Percentiles rank a stretch among this genome's conserved stretches.
Evolutionary conservation across 129 eudicot species (phyloP).

Genomic region (Helianthus annuus): HanXRQr2.0-SUNRISE NC_035438.2:37171225-37171724

Average conservation of each 20-base stretch:
- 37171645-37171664: not conserved
- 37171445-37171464: not conserved
- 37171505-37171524: slow-evolving; percentile 85
- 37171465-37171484: not conserved
- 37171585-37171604: slow-evolving; percentile 95
- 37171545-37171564: slow-evolving; percentile 73
- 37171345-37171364: too few relatives aligned
- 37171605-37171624: slow-evolving; percentile 46
- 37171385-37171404: too few relatives aligned
- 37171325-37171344: too few relatives aligned
- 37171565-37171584: slow-evolving; percentile 73
- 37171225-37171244: too few relatives aligned
- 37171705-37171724: slow-evolving; percentile 74
- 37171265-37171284: too few relatives aligned
- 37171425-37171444: not conserved
- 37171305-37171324: too few relatives aligned
- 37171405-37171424: not conserved
- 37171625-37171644: slow-evolving; percentile 12
- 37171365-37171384: too few relatives aligned
- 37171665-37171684: not conserved
- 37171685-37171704: slow-evolving; percentile 53
- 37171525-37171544: slow-evolving; percentile 96
- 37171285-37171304: too few relatives aligned
- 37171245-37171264: too few relatives aligned
- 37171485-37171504: slow-evolving; percentile 67